A percentile compares a stretch with the other conserved stretches of the same genome.
Conservation (phyloP, 2,329 filamentous ascomycete species). For the Leptographium flavum region DNA sequence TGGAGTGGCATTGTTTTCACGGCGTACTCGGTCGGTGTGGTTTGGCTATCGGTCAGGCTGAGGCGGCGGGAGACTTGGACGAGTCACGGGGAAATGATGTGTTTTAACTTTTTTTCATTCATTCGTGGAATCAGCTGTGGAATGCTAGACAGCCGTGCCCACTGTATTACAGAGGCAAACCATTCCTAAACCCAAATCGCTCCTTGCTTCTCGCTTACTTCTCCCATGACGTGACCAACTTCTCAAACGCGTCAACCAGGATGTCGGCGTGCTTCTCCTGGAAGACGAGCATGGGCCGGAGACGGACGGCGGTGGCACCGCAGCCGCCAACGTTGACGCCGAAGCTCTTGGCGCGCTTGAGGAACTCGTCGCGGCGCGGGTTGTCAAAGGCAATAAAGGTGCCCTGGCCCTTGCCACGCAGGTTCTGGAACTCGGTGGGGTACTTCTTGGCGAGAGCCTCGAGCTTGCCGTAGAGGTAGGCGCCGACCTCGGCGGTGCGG, state of each 20-base stretch:
- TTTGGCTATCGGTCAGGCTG: too few species aligned
- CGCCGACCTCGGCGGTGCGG: conserved; percentile 63
- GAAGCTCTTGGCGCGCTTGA: conserved; percentile 62
- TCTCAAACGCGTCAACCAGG: conserved; percentile 64
- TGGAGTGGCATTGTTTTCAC: too few species aligned
- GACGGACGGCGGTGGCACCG: conserved; percentile 58
- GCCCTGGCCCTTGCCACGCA: conserved; percentile 75
- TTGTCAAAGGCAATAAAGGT: conserved; percentile 91
- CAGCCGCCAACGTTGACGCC: conserved; percentile 82
- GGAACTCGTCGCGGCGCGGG: conserved; percentile 63
- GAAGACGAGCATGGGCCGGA: conserved; percentile 86
- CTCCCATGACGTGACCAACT: conserved; percentile 40
- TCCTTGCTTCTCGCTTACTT: neutral
- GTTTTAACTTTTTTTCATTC: neutral
- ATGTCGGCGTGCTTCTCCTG: conserved; percentile 85
- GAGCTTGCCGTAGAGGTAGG: conserved; percentile 62
- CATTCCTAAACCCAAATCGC: neutral
- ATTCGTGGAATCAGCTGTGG: too few species aligned
- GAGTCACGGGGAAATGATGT: too few species aligned
- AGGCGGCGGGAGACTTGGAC: too few species aligned
- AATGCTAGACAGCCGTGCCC: neutral
- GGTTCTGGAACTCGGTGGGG: conserved; percentile 65
- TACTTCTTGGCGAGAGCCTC: conserved; percentile 54
- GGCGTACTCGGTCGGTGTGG: too few species aligned
- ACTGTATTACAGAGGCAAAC: neutral